Evolutionary conservation across 2,329 filamentous ascomycete genomes (phyloP), one percentile per base, ranked within the genome.

Genomic region (Didymella pinodella): DNA sequence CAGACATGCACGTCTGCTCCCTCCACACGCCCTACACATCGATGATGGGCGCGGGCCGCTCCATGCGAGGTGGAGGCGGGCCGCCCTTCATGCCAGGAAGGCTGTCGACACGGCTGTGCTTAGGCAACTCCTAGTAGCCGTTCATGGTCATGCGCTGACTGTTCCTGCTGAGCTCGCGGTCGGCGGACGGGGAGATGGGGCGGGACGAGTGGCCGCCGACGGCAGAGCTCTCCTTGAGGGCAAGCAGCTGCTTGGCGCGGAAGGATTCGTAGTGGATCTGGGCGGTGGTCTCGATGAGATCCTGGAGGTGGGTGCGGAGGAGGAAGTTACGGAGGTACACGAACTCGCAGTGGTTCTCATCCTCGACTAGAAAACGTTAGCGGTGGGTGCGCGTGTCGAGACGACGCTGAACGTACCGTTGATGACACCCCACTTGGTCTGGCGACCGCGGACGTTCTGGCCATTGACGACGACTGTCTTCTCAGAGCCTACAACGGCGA

Each of bases 241-340:
- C 95, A 76, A 99, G 84, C 74, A 99, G 85, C 82, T 99, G 95
- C 89, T 99, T 99, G 74, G 95, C 93, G 81, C 95, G 93, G 93
- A 99, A 99, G 60, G 93, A 96, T 86, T 99, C 95, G 85, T 99
- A 99, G 86, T 99, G 95, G 81, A 97, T 99, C 85, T 99, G 95
- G 70, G 93, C 97, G 47, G 95, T 99, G 31, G 95, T 99, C 84
- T 99, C 95, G 80, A 99, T 97, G 69, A 99, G 88, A 76, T 99
- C 95, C 85, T 99, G 95, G 57, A 99, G 88, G 81, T 99, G 95
- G 65, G 95, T 98, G 77, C 95, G 92, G 72, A 96, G 96, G 66
- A 99, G 88, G 88, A 99, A 99, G 86, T 99, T 94, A 78, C 95
- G 90, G 64, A 99, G 88, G 80, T 97, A 97, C 76, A 98, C 90